These are phyloP conservation scores for Cokeromyces recurvatus DNA, from an alignment of 371 early-diverging fungal species.

Conservation along the genomic window DNA sequence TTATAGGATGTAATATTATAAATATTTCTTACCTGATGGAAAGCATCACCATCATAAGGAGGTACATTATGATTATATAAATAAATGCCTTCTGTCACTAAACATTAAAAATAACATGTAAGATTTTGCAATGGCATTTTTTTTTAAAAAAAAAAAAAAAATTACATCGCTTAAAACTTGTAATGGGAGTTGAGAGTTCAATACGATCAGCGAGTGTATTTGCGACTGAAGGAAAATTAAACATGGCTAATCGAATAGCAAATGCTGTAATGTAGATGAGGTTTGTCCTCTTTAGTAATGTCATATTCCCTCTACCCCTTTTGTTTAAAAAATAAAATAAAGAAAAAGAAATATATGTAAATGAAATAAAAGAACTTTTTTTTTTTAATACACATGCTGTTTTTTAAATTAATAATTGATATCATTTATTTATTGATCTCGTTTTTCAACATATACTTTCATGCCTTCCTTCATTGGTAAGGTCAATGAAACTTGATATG, in stretches of 20 bases:
- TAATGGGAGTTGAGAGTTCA: slow-evolving; percentile 82
- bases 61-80: slow-evolving; percentile 71
- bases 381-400: too few relatives aligned
- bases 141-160: too few relatives aligned
- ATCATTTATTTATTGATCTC: too few relatives aligned
- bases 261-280: slow-evolving; percentile 23
- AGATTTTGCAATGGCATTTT: too few relatives aligned
- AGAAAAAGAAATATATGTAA: too few relatives aligned
- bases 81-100: slow-evolving; percentile 86
- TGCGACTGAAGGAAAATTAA: slow-evolving; percentile 43
- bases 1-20: not conserved
- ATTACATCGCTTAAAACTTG: slow-evolving; percentile 78
- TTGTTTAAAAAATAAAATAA: too few relatives aligned
- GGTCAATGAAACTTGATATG: slow-evolving; percentile 34
- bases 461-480: slow-evolving; percentile 48
- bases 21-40: slow-evolving; percentile 66
- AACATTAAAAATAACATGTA: too few relatives aligned
- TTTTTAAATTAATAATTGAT: too few relatives aligned
- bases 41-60: slow-evolving; percentile 87
- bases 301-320: too few relatives aligned
- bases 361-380: too few relatives aligned
- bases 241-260: slow-evolving; percentile 41
- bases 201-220: slow-evolving; percentile 50
- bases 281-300: slow-evolving; percentile 6
- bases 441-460: slow-evolving; percentile 17